A percentile compares a stretch with the other conserved stretches of the same genome.
These are phyloP conservation scores for Xylariaceae sp. DNA, from an alignment of 2,329 filamentous ascomycete genomes.

Conservation along the genomic window DNA sequence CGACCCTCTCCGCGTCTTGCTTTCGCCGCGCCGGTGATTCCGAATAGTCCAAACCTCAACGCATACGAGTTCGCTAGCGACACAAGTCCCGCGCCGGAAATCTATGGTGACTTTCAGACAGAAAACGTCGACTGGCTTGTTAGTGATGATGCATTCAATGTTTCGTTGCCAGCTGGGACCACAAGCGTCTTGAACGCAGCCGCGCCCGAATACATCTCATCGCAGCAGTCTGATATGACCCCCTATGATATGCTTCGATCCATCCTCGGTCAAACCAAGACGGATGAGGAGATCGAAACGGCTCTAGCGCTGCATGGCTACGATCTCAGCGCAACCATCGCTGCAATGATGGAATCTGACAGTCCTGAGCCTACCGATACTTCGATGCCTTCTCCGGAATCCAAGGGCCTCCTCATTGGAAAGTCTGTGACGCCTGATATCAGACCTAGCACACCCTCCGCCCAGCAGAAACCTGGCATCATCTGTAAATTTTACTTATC, in stretches of 20 bases:
- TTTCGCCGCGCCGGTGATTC: slow-evolving; percentile 83
- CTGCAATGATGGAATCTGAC: slow-evolving; percentile 77
- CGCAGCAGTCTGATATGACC: slow-evolving; percentile 82
- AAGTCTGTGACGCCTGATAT: slow-evolving; percentile 79
- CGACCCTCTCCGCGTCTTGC: slow-evolving; percentile 88
- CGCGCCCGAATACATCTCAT: slow-evolving; percentile 70
- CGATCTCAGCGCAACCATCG: slow-evolving; percentile 87
- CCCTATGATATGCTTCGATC: slow-evolving; percentile 97
- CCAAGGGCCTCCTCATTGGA: slow-evolving; percentile 72
- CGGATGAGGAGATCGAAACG: slow-evolving; percentile 92
- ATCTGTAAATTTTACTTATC: slow-evolving; percentile 98
- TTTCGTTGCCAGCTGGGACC: slow-evolving; percentile 67
- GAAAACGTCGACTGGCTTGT: slow-evolving; percentile 98
- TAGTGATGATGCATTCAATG: slow-evolving; percentile 77
- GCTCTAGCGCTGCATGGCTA: slow-evolving; percentile 86
- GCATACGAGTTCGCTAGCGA: slow-evolving; percentile 92
- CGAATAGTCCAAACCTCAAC: slow-evolving; percentile 89
- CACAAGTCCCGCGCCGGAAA: slow-evolving; percentile 72
- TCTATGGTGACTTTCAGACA: slow-evolving; percentile 84
- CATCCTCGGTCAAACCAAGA: slow-evolving; percentile 81
- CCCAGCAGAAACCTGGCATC: slow-evolving; percentile 75
- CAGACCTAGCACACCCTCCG: slow-evolving; percentile 71
- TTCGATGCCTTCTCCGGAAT: slow-evolving; percentile 47
- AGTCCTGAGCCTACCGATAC: slow-evolving; percentile 45
- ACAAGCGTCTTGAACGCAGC: slow-evolving; percentile 71